These are phyloP conservation scores for Cenchrus purpureus DNA, from an alignment of 176 grass and related monocot species.

Conservation along the genomic window DNA sequence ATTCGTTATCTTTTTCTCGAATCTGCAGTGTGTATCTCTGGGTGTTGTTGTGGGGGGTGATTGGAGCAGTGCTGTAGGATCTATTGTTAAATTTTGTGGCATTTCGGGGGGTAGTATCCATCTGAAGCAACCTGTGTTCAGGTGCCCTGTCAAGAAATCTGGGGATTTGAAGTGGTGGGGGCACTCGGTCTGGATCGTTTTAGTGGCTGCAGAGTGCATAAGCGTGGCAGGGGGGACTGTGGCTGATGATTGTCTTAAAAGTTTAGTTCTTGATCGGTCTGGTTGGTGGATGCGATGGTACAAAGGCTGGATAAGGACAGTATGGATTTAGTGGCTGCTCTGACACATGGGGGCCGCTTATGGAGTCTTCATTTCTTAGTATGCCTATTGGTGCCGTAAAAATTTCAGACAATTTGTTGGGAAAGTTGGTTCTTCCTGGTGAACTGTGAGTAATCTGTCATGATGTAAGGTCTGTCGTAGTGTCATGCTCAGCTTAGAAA, in stretches of 20 bases:
- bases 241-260: conserved; percentile 11
- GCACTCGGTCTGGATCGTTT: background rate
- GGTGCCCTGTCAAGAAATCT: conserved; percentile 14
- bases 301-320: background rate
- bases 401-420: background rate
- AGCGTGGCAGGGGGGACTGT: background rate
- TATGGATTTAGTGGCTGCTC: conserved; percentile 10
- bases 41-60: background rate
- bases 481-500: background rate
- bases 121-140: background rate
- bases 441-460: conserved; percentile 9
- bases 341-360: background rate
- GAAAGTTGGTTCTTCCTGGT: background rate
- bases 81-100: background rate
- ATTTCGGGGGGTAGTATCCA: background rate
- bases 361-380: background rate
- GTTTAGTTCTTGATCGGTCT: conserved; percentile 15
- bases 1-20: background rate
- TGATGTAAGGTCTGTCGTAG: background rate
- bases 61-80: background rate
- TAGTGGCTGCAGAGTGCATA: conserved; percentile 2
- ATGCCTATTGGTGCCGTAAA: conserved; percentile 3
- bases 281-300: background rate
- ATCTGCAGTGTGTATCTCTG: background rate
- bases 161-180: background rate